Base-by-base conservation (phyloP, 768 basidiomycete genomes). In the Roridomyces roridus region DNA sequence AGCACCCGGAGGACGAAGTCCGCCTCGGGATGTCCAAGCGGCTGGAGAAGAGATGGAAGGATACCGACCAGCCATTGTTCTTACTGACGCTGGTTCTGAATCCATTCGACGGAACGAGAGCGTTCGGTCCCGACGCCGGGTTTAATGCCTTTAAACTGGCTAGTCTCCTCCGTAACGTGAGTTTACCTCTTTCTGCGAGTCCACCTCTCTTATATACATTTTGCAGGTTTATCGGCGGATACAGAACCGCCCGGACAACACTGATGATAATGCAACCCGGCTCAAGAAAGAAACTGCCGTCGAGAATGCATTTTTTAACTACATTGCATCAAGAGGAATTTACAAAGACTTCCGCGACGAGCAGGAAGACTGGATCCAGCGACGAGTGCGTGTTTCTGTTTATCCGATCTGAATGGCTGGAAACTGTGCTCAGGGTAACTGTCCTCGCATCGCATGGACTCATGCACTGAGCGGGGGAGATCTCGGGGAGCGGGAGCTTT, bases 31-130 rank as follows among this genome's bases (percentile, higher is more conserved):
- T 60, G 59, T n/a, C 23, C 2, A 42, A 14, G 26, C 44, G 53
- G 6, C n/a, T 60, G 10, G 59, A 60, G 28, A 55, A 55, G 42
- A 45, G 53, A 1, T 60, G 59, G 59, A 29, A 24, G 6, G 59
- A 21, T 1, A 25, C 39, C 12, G 57, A 59, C 23, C 57, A 59
- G 45, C 51, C 28, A 3, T 2, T 59, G 5, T 60, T 60, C 24
- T 17, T 53, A 18, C 18, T 55, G 34, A 24, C 29, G 7, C 47
- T 60, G 5, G 36, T 60, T 29, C 54, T 60, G 10, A 60, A 60
- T 28, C 59, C 54, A 12, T 56, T 39, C 37, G 54, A 56, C n/a
- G 23, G 25, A 17, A 6, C 46, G 5, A 5, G 10, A 11, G 26
- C 44, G 4, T 53, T 53, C 35, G 43, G 51, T n/a, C 23, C 24